Percentiles rank a stretch among this genome's conserved stretches.
phyloP scores from a whole-genome alignment of 2,329 filamentous ascomycete genomes.

The Cytospora chrysosperma region DNA sequence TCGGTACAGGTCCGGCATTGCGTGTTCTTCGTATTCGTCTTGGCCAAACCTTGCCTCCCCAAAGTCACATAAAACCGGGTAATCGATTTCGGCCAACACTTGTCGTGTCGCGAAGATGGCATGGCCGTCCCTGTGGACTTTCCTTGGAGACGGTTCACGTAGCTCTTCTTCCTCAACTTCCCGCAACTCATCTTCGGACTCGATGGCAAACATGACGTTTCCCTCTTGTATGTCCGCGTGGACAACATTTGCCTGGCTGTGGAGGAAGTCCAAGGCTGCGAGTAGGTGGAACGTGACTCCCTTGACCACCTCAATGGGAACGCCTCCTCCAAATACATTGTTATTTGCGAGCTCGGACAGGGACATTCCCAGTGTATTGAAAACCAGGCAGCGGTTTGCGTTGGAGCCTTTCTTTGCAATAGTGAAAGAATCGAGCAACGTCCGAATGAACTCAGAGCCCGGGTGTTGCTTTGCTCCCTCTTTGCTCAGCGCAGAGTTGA shows the following conservation, averaged over 20 bases:
- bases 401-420: not conserved
- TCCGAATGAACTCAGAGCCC: slow-evolving; percentile 2
- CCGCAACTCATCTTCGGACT: not conserved
- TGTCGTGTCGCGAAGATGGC: not conserved
- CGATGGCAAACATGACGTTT: slow-evolving; percentile 16
- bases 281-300: not conserved
- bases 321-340: not conserved
- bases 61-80: slow-evolving; percentile 17
- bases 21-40: slow-evolving; percentile 11
- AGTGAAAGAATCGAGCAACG: slow-evolving; percentile 10
- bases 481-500: slow-evolving; percentile 2
- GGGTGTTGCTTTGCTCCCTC: not conserved
- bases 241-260: slow-evolving; percentile 10
- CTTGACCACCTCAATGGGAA: not conserved
- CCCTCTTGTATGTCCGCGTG: slow-evolving; percentile 21
- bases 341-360: not conserved
- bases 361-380: slow-evolving; percentile 3
- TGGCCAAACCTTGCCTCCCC: slow-evolving; percentile 19
- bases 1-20: slow-evolving; percentile 17
- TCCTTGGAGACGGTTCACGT: slow-evolving; percentile 12
- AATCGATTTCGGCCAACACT: not conserved
- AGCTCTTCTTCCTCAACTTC: slow-evolving; percentile 16
- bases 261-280: not conserved
- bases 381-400: slow-evolving; percentile 12
- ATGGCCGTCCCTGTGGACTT: slow-evolving; percentile 14